These are phyloP conservation scores for Zea mays DNA, from an alignment of 176 grass and related monocot species.

Conservation along the genomic window Zm-B73-REFERENCE-NAM-5.0 NC_050097.1:204386001-204386500, in stretches of 20 bases:
- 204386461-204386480: too few species aligned
- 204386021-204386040: not conserved
- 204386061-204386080: slow-evolving; percentile 31
- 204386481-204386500: too few species aligned
- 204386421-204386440: not conserved
- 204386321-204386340: not conserved
- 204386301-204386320: not conserved
- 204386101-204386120: slow-evolving; percentile 35
- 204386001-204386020: slow-evolving; percentile 73
- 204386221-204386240: not conserved
- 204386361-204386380: slow-evolving; percentile 18
- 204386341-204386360: slow-evolving; percentile 44
- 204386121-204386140: slow-evolving; percentile 48
- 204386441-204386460: too few species aligned
- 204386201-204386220: slow-evolving; percentile 25
- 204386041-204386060: slow-evolving; percentile 24
- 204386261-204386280: not conserved
- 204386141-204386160: slow-evolving; percentile 53
- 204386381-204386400: slow-evolving; percentile 16
- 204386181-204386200: not conserved
- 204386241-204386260: slow-evolving; percentile 41
- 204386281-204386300: slow-evolving; percentile 37
- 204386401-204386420: not conserved
- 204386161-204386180: slow-evolving; percentile 19
- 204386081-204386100: slow-evolving; percentile 43